Evolutionary conservation across 257 asterid genomes (phyloP), one percentile per base, ranked within the genome.

Genomic region (Solanum sitiens): DNA sequence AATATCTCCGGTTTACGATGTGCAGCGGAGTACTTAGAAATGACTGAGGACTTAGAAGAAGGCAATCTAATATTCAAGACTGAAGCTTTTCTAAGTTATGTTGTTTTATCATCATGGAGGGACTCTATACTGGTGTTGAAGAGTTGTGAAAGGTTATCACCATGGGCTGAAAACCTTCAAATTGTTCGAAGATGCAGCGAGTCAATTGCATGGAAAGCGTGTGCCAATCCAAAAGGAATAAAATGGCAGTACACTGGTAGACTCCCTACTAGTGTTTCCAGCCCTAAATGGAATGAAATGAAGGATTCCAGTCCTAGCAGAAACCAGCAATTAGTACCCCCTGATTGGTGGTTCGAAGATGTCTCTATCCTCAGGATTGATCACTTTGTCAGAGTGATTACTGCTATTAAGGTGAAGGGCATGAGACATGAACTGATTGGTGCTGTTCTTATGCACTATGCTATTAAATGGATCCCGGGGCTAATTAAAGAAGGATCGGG

Each of bases 301-400:
- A 94, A 93, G 82, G 98, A 95, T 6, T 92, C 95, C 0, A 94
- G 98, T 92, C 98, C 99, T 0, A 93, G 94, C 80, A 83, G 97
- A 76, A 90, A 74, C 92, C 87, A 90, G 23, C 98, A 92, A 61
- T 61, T 61, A 10, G 98, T 93, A 7, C 99, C 99, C 0, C 94
- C 98, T 1, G 98, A 95, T 86, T 96, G 99, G 99, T 96, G 99
- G 98, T 96, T 95, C 35, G 99, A 96, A 79, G 99, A 96, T 70
- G 98, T 94, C 23, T 94, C 99, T 0, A 93, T 94, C 67, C 94
- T 96, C 20, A 90, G 98, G 82, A 96, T 96, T 32, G 98, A 96
- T 88, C 99, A 96, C 42, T 96, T 95, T 44, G 99, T 96, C 2
- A 88, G 99, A 7, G 98, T 96, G 23, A 87, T 94, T 2, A 95